Evolutionary conservation across 2,329 filamentous ascomycete genomes (phyloP).

Genomic region (Scytalidium sp.): DNA sequence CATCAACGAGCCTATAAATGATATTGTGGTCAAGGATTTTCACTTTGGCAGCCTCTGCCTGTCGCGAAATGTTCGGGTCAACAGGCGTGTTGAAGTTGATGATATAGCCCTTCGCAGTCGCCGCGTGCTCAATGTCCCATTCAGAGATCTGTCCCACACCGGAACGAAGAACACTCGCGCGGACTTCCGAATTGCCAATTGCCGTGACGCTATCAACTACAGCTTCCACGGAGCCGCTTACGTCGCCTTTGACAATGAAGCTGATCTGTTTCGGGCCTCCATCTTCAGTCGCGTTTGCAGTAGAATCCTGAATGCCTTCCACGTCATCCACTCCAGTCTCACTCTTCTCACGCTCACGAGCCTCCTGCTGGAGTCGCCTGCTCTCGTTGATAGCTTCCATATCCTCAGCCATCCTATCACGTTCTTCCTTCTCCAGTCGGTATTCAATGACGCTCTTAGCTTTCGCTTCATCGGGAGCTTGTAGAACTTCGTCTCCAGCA

Average conservation of each 20-base stretch:
- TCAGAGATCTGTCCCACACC: conserved; percentile 77
- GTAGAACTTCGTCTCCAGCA: conserved; percentile 83
- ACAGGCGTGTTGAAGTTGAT: conserved; percentile 82
- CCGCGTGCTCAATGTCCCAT: conserved; percentile 86
- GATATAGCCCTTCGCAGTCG: conserved; percentile 70
- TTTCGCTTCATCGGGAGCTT: conserved; percentile 74
- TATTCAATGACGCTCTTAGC: conserved; percentile 78
- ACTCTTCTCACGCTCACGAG: conserved; percentile 57
- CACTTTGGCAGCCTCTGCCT: conserved; percentile 71
- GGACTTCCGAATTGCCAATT: conserved; percentile 82
- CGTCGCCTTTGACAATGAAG: conserved; percentile 90
- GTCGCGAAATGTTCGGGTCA: conserved; percentile 62
- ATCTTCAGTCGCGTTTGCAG: conserved; percentile 23
- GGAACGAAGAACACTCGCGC: conserved; percentile 71
- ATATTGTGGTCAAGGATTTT: conserved; percentile 80
- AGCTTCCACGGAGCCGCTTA: conserved; percentile 90
- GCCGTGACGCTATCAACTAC: conserved; percentile 73
- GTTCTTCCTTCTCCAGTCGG: conserved; percentile 68
- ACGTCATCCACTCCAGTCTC: conserved; percentile 40
- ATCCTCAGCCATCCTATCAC: conserved; percentile 61
- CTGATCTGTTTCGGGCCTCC: conserved; percentile 57
- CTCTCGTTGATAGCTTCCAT: conserved; percentile 75
- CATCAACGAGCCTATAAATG: conserved; percentile 78
- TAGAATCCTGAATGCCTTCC: conserved; percentile 32
- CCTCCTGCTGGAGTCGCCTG: conserved; percentile 54